Percentiles rank a stretch among this genome's conserved stretches.
Evolutionary conservation across 2,329 filamentous ascomycete species (phyloP).

Genomic region (Botrytis medusae): DNA sequence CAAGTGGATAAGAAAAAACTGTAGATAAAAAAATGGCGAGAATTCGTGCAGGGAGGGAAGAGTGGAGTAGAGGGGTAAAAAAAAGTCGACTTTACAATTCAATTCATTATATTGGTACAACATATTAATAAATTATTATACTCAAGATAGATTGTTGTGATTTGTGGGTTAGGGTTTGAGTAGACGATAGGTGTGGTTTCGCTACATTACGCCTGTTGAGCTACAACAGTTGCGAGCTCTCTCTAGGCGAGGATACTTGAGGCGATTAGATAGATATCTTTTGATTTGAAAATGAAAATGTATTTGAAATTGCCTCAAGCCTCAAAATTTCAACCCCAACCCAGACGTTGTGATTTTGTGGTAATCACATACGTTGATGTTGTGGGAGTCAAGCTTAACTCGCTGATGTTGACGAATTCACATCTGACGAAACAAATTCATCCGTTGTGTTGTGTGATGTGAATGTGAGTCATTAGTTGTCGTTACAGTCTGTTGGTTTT

Average conservation of each 20-base stretch:
- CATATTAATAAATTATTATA: slow-evolving; percentile 1
- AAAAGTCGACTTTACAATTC: background rate
- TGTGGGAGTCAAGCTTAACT: background rate
- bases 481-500: background rate
- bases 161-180: background rate
- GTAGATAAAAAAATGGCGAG: background rate
- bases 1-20: background rate
- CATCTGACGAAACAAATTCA: background rate
- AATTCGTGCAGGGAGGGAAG: background rate
- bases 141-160: background rate
- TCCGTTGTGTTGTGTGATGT: background rate
- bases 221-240: background rate
- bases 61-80: slow-evolving; percentile 5
- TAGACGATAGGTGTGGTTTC: background rate
- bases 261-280: background rate
- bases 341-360: background rate
- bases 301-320: background rate
- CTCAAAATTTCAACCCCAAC: background rate
- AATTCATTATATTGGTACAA: background rate
- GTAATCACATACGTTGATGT: background rate
- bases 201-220: background rate
- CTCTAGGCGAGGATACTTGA: background rate
- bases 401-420: background rate
- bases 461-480: slow-evolving; percentile 3
- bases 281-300: background rate